Evolutionary conservation across 2,329 filamentous ascomycete species (phyloP), one percentile per base, ranked within the genome.

Genomic region (Penicillium expansum): DNA sequence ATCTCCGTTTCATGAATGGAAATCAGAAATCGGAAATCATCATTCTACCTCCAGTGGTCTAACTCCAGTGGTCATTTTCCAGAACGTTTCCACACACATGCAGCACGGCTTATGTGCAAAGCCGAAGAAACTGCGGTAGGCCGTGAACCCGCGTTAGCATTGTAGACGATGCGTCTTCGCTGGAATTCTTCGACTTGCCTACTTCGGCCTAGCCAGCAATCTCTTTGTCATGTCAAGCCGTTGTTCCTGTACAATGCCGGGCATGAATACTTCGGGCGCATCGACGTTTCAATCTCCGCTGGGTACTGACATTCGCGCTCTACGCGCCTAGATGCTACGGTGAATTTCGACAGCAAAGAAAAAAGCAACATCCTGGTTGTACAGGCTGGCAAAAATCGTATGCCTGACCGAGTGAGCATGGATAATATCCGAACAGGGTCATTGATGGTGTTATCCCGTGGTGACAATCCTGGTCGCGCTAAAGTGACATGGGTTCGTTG

Each of bases 11-110:
- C 39, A 52, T 35, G 22, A 39, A 49, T 2, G 27, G 13, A 33
- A 24, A 39, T 30, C 29, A n/a, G n/a, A n/a, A n/a, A n/a, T n/a
- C n/a, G n/a, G n/a, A n/a, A n/a, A n/a, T n/a, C 39, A n/a, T 4
- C 24, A 16, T 16, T 9, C 5, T 22, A 14, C 43, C 47, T 16
- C 33, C 47, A 18, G 16, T 35, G n/a, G n/a, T n/a, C n/a, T n/a
- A n/a, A n/a, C n/a, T n/a, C n/a, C n/a, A n/a, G n/a, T 7, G 9
- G 22, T 24, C 33, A 29, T 24, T 43, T 63, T 62, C 60, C 49
- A 56, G 61, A 58, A 57, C 49, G 18, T 32, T 58, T 59, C 56
- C 44, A 56, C 45, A 52, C 52, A 18, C 22, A 44, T 42, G 38
- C 44, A 43, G 20, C 33, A 44, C 33, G 6, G 27, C 27, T 5